Evolutionary conservation across 1,139 yeast genomes (phyloP).

Genomic region (Geotrichum phurueaensis): DNA sequence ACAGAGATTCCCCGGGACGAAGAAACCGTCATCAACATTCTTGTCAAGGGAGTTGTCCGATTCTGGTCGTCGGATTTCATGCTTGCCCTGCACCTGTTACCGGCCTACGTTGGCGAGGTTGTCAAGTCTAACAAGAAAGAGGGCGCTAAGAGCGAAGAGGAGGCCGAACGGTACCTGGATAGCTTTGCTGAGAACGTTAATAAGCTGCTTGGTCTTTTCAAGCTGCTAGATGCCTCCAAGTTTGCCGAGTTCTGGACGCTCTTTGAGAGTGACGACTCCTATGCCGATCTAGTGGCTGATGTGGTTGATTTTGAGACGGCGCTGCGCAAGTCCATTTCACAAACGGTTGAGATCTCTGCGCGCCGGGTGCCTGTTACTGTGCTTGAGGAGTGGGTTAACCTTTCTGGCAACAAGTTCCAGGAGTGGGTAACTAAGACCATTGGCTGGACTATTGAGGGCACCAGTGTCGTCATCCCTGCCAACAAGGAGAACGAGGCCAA

Average conservation of each 20-base stretch:
- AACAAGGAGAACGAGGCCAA: slow-evolving; percentile 34
- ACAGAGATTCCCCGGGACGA: slow-evolving; percentile 36
- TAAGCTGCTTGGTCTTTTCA: slow-evolving; percentile 36
- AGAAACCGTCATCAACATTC: slow-evolving; percentile 38
- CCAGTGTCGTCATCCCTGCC: slow-evolving; percentile 28
- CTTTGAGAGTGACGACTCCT: slow-evolving; percentile 33
- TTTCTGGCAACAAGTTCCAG: slow-evolving; percentile 30
- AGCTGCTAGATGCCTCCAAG: slow-evolving; percentile 36
- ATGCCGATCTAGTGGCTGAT: slow-evolving; percentile 36
- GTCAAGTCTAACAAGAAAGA: slow-evolving; percentile 12
- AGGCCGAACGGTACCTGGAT: slow-evolving; percentile 22
- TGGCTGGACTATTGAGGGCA: slow-evolving; percentile 31
- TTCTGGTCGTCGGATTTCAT: slow-evolving; percentile 42
- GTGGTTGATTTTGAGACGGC: slow-evolving; percentile 34
- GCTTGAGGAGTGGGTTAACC: slow-evolving; percentile 34
- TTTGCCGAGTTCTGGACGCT: slow-evolving; percentile 38
- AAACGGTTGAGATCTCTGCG: slow-evolving; percentile 32
- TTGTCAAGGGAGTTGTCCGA: slow-evolving; percentile 40
- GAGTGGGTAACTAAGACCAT: slow-evolving; percentile 33
- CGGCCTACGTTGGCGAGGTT: slow-evolving; percentile 35
- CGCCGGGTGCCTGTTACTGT: slow-evolving; percentile 30
- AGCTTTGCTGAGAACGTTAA: slow-evolving; percentile 35
- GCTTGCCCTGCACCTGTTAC: slow-evolving; percentile 42
- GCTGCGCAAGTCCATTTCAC: slow-evolving; percentile 33
- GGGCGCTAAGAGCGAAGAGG: slow-evolving; percentile 19